Evolutionary conservation across 164 flowering plant species (phyloP).

Genomic region (Piper betle): DNA sequence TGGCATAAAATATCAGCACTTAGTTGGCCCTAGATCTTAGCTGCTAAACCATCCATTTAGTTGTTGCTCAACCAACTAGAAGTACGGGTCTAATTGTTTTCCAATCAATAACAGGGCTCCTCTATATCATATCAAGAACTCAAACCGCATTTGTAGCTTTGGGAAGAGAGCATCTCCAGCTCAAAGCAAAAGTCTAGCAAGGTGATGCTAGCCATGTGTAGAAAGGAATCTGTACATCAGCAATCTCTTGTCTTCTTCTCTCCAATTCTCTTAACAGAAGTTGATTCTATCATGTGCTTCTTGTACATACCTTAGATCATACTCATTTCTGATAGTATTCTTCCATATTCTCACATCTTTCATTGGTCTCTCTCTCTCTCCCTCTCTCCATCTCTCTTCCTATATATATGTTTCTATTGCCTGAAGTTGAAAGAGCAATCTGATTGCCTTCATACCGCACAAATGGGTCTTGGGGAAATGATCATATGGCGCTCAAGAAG

Average conservation of each 20-base stretch:
- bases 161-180: background rate
- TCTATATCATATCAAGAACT: background rate
- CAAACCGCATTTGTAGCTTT: background rate
- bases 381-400: background rate
- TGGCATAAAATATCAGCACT: background rate
- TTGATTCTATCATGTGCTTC: constrained; percentile 1
- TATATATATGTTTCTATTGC: background rate
- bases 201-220: background rate
- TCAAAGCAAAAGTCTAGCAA: background rate
- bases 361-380: no score
- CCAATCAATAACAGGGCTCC: background rate
- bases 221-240: background rate
- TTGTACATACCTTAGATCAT: constrained; percentile 1
- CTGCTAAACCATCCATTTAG: no score
- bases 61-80: background rate
- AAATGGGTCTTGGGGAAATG: constrained; percentile 16
- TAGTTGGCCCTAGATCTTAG: background rate
- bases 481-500: constrained; percentile 8
- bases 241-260: background rate
- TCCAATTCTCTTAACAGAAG: background rate
- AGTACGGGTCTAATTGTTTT: background rate
- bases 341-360: no score
- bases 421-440: background rate
- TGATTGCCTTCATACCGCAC: background rate
- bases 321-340: no score